Base-by-base conservation (phyloP, 176 grass and related monocot species). In the Musa acuminata region DNA sequence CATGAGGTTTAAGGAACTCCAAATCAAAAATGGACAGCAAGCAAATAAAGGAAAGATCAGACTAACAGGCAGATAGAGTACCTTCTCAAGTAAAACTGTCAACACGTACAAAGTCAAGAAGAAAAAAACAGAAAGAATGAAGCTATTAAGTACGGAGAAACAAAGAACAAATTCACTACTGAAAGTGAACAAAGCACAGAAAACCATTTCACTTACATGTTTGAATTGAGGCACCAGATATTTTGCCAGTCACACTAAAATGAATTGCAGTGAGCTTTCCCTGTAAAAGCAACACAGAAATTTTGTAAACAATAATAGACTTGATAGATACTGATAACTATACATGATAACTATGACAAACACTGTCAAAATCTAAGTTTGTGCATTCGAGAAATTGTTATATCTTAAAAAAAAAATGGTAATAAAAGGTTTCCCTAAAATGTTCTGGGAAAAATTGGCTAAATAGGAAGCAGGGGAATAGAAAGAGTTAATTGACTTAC, bases 11-110 rank as follows among this genome's bases (percentile, higher is more conserved):
- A 87, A 80, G 23, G 2, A 77, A 62, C 57, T 77, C 53, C 24
- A 57, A 83, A 52, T 80, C 35, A 78, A 82, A 35, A 78, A 62
- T 49, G 29, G 55, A 12, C 19, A 52, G 51, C 5, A 51, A 76
- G 69, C 12, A 49, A 48, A 72, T 84, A 75, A 62, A 60, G 60
- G 62, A 72, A 85, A 14, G 49, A 62, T 67, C 11, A 64, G 57
- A 69, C 12, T 51, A 53, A 9, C 82, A 85, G 69, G 73, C 3
- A 62, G 51, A 52, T 60, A 83, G 83, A 69, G 81, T 91, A 99
- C 95, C 88, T 99, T 99, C 79, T 99, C 95, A 49, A 99, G 91
- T 89, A 99, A 82, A 91, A 99, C 95, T 99, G 88, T 49, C 60
- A 79, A 73, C 24, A 64, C 29, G 74, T 80, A 54, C n/a, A 22